A percentile compares a stretch with the other conserved stretches of the same genome.
These are phyloP conservation scores for Pseudogymnoascus sp. DNA, from an alignment of 2,329 filamentous ascomycete species.

Conservation along the genomic window DNA sequence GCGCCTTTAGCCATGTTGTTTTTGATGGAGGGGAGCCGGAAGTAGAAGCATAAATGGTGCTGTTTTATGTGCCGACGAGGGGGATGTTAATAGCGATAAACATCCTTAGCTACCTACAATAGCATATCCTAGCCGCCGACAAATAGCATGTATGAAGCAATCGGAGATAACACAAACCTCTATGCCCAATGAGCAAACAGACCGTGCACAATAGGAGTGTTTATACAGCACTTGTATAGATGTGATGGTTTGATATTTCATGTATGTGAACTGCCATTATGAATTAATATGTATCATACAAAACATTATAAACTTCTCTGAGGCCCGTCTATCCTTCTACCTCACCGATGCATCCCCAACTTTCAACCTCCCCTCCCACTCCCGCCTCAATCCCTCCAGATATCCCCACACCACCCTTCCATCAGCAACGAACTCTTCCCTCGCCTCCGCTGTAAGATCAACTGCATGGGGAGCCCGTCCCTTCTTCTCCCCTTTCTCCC, in stretches of 20 bases:
- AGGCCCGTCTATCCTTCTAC: conserved; percentile 14
- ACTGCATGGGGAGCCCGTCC: conserved; percentile 51
- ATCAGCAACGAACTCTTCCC: conserved; percentile 51
- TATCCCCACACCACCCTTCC: conserved; percentile 56
- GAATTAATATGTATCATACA: not conserved
- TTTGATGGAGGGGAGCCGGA: conserved; percentile 12
- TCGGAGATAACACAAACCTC: not conserved
- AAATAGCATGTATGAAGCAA: not conserved
- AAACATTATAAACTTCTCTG: not conserved
- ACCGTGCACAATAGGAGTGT: not conserved
- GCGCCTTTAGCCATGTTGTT: conserved; percentile 26
- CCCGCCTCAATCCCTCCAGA: conserved; percentile 61
- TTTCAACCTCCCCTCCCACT: conserved; percentile 50
- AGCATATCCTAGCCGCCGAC: not conserved
- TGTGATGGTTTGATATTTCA: not conserved
- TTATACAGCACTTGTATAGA: not conserved
- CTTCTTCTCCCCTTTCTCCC: conserved; percentile 41
- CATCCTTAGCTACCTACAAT: not conserved
- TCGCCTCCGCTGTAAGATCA: conserved; percentile 52
- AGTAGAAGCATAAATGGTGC: not conserved
- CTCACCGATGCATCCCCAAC: not conserved
- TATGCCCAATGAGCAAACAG: not conserved
- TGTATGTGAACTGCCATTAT: not conserved
- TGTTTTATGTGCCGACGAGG: not conserved
- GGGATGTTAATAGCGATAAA: not conserved